Conservation (phyloP, 2,329 filamentous ascomycete genomes). For the Talaromyces islandicus region DNA sequence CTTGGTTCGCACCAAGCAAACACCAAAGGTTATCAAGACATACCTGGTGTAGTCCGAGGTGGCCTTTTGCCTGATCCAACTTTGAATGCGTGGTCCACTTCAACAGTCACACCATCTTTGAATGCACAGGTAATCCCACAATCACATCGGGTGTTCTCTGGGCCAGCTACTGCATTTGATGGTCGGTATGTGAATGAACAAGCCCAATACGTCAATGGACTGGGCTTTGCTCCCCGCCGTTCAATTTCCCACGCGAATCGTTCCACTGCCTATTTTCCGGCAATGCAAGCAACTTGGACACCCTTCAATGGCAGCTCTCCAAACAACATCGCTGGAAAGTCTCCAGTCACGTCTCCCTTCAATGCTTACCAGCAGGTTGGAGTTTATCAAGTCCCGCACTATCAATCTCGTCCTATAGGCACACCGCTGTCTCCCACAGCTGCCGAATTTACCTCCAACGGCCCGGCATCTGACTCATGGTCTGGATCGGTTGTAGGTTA, state of each 20-base stretch:
- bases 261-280: constrained; percentile 26
- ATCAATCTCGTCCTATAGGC: constrained; percentile 53
- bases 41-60: constrained; percentile 15
- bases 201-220: constrained; percentile 20
- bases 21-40: constrained; percentile 25
- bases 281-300: constrained; percentile 28
- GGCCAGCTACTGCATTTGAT: constrained; percentile 25
- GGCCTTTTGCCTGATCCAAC: constrained; percentile 20
- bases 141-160: constrained; percentile 30
- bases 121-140: constrained; percentile 27
- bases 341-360: constrained; percentile 20
- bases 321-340: constrained; percentile 20
- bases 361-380: constrained; percentile 30
- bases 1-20: constrained; percentile 18
- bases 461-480: constrained; percentile 23
- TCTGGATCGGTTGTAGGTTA: constrained; percentile 47
- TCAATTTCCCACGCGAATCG: constrained; percentile 27
- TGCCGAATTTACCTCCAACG: constrained; percentile 61
- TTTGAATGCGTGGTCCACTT: constrained; percentile 1
- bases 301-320: constrained; percentile 22
- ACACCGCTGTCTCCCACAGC: constrained; percentile 68
- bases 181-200: constrained; percentile 26
- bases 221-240: constrained; percentile 21
- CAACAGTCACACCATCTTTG: not conserved
- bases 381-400: constrained; percentile 33